These are phyloP conservation scores for Candida ascalaphidarum DNA, from an alignment of 805 yeast genomes.

Conservation along the genomic window DNA sequence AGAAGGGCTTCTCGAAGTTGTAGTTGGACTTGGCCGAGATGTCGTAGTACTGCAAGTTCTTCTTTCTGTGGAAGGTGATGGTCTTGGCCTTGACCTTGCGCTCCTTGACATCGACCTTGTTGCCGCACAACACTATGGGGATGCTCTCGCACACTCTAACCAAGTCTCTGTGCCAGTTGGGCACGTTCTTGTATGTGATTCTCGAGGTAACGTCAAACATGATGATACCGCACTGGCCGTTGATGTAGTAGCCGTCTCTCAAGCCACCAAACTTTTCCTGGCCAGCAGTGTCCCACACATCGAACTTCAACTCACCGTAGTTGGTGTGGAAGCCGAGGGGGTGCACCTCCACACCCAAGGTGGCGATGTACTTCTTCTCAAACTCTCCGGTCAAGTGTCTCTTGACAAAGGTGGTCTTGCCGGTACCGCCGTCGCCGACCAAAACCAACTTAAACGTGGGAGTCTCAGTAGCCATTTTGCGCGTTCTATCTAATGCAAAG, in stretches of 20 bases:
- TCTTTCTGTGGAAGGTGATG: conserved; percentile 99
- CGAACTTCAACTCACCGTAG: conserved; percentile 97
- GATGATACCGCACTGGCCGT: conserved; percentile 99
- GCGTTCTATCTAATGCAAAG: too few relatives aligned
- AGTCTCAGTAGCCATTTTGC: too few relatives aligned
- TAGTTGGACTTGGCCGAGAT: conserved; percentile 99
- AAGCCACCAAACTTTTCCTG: conserved; percentile 99
- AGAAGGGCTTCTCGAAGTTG: conserved; percentile 99
- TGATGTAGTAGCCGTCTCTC: conserved; percentile 99
- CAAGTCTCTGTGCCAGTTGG: conserved; percentile 99
- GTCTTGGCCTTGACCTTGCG: conserved; percentile 99
- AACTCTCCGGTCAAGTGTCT: conserved; percentile 99
- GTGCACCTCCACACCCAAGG: conserved; percentile 99
- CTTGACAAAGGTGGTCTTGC: conserved; percentile 99
- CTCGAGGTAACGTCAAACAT: conserved; percentile 99
- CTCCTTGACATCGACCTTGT: conserved; percentile 99
- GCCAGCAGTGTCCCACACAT: conserved; percentile 99
- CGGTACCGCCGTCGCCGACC: conserved; percentile 99
- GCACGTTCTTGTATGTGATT: conserved; percentile 98
- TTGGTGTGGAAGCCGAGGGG: conserved; percentile 97
- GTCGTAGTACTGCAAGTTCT: conserved; percentile 98
- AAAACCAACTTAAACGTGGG: conserved; percentile 97
- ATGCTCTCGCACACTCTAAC: conserved; percentile 99
- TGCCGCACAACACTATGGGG: conserved; percentile 98
- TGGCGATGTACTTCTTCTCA: conserved; percentile 97